phyloP scores from a whole-genome alignment of 2,329 filamentous ascomycete genomes.

The Daldinia eschscholtzii region DNA sequence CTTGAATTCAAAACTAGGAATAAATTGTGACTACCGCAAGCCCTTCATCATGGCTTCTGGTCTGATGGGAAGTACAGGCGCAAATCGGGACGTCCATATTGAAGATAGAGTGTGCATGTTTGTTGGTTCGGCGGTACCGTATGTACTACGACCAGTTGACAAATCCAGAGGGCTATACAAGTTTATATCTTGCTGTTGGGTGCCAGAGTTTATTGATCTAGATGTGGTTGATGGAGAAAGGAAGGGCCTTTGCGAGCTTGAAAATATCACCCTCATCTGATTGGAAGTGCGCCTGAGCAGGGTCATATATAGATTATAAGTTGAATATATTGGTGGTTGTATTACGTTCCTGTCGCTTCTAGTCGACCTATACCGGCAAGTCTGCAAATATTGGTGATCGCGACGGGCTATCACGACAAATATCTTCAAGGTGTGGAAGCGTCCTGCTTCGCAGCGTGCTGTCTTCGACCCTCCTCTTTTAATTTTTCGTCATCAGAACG shows the following conservation, averaged over 20 bases:
- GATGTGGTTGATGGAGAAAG: conserved; percentile 14
- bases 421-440: conserved; percentile 15
- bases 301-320: not conserved
- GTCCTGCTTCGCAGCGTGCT: conserved; percentile 19
- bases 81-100: conserved; percentile 17
- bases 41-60: conserved; percentile 23
- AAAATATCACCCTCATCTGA: conserved; percentile 25
- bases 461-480: conserved; percentile 44
- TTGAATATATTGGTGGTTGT: not conserved
- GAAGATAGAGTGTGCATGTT: conserved; percentile 20
- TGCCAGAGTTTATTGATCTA: conserved; percentile 21
- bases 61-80: conserved; percentile 30
- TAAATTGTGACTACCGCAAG: conserved; percentile 15
- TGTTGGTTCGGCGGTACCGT: conserved; percentile 23
- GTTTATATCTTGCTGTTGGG: conserved; percentile 28
- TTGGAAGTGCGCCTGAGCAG: not conserved
- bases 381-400: not conserved
- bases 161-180: not conserved
- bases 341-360: not conserved
- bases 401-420: not conserved
- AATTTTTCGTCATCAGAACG: conserved; percentile 54
- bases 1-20: conserved; percentile 17
- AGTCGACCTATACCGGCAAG: not conserved
- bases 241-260: conserved; percentile 15
- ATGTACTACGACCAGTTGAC: conserved; percentile 22